Evolutionary conservation across 83 land plant species (phyloP), one percentile per base, ranked within the genome.

Genomic region (Diphasiastrum complanatum): DNA sequence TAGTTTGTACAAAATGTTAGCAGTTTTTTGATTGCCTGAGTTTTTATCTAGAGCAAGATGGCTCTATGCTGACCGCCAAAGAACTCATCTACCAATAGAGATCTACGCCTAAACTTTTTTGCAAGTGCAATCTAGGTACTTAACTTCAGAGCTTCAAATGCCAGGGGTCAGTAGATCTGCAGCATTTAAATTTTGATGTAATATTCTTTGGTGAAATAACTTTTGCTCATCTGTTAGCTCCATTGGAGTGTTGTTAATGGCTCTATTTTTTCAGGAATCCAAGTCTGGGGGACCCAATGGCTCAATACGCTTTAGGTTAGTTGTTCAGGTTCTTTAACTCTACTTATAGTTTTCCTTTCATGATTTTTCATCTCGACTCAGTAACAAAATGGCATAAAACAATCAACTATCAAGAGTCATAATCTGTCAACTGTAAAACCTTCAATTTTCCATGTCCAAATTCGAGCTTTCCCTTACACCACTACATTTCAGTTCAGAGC

Each of bases 221-320:
- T n/a, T n/a, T n/a, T n/a, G 25, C 3, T 46, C n/a, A 24, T 14
- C 10, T 55, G 14, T 25, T 45, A 2, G 27, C 22, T 31, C 14
- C 33, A 5, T 67, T 24, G 62, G 18, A 28, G 18, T 56, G 14
- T 38, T 34, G 19, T 2, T 2, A 34, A 53, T 8, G 41, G 4
- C 18, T 2, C 52, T n/a, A 14, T 40, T 61, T 16, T 59, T 72
- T 48, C 76, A 93, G 99, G 79, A 72, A 35, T 78, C 97, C 30
- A 95, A 95, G 66, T 64, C 97, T 48, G 99, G 97, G 5, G 99
- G 99, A 29, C 79, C 99, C 48, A 95, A 95, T 84, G 97, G 97
- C 60, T 95, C 99, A 6, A 75, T 89, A 22, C 78, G 86, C 19
- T 74, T 85, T 32, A 85, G 81, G 96, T 89, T 76, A 24, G 36